Conservation (phyloP, 2,329 filamentous ascomycete species). For the Daldinia eschscholtzii region DNA sequence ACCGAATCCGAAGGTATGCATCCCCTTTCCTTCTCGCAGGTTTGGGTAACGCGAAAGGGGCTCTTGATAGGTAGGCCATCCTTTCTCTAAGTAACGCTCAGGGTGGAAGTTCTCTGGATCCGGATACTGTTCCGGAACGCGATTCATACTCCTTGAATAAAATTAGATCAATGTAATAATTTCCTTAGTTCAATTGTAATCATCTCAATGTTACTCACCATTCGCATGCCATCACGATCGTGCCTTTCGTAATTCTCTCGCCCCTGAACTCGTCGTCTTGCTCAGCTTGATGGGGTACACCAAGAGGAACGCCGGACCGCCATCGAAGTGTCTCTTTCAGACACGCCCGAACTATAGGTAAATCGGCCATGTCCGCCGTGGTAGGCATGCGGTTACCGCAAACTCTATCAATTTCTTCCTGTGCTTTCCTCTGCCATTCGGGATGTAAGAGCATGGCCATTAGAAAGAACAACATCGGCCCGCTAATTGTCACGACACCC, state of each 20-base stretch:
- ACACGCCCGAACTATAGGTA: constrained; percentile 67
- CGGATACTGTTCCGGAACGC: constrained; percentile 70
- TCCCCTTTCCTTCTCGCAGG: constrained; percentile 68
- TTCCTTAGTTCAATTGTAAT: not conserved
- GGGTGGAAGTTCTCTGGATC: constrained; percentile 73
- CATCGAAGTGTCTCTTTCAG: constrained; percentile 71
- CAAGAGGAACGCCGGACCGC: constrained; percentile 67
- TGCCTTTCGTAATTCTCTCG: constrained; percentile 62
- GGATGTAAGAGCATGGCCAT: constrained; percentile 67
- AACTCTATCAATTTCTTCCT: constrained; percentile 69
- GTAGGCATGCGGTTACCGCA: constrained; percentile 67
- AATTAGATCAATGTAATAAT: constrained; percentile 5
- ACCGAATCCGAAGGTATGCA: constrained; percentile 75
- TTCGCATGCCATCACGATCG: constrained; percentile 64
- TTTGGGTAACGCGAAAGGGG: constrained; percentile 73
- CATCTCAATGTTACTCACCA: constrained; percentile 54
- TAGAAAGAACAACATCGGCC: constrained; percentile 64
- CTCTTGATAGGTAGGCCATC: constrained; percentile 74
- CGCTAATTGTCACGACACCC: constrained; percentile 63
- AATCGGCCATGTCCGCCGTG: constrained; percentile 61
- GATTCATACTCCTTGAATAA: constrained; percentile 65
- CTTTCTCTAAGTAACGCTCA: constrained; percentile 72
- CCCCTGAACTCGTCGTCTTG: constrained; percentile 61
- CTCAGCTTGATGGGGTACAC: constrained; percentile 64
- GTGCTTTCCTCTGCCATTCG: constrained; percentile 64